Conservation (phyloP, 1,139 yeast species). For the Pneumocystis murina region DNA sequence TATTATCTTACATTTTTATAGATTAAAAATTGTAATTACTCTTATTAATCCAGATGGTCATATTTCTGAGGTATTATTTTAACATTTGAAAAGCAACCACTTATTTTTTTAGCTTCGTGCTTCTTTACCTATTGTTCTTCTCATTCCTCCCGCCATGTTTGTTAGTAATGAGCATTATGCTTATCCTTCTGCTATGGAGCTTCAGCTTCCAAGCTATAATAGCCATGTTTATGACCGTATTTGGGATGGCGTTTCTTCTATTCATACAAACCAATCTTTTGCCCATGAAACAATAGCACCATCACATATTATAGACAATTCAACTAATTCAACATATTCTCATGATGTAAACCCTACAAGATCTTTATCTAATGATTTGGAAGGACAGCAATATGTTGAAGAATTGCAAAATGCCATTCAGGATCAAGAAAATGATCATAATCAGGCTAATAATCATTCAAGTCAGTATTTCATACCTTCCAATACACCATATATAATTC, state of each 20-base stretch:
- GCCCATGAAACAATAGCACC: background rate
- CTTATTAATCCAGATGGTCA: conserved; percentile 62
- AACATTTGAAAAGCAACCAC: background rate
- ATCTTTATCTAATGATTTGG: background rate
- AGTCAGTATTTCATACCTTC: background rate
- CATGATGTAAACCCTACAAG: background rate
- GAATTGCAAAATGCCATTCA: background rate
- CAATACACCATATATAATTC: background rate
- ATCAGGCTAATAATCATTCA: background rate
- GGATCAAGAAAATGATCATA: background rate
- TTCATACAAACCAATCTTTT: conserved; percentile 21
- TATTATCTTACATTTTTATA: background rate
- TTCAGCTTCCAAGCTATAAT: conserved; percentile 85
- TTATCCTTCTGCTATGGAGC: conserved; percentile 21
- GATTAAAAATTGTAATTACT: conserved; percentile 44
- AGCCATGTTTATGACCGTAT: conserved; percentile 72
- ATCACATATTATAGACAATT: background rate
- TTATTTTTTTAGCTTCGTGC: conserved; percentile 31
- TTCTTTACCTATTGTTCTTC: conserved; percentile 50
- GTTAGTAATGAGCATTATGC: conserved; percentile 15
- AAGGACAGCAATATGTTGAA: background rate
- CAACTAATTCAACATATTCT: background rate
- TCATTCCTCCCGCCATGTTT: conserved; percentile 71
- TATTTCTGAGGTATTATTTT: conserved; percentile 40
- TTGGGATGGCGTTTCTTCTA: conserved; percentile 47